Evolutionary conservation across 2,329 filamentous ascomycete species (phyloP), one percentile per base, ranked within the genome.

Genomic region (Xylaria sp.): DNA sequence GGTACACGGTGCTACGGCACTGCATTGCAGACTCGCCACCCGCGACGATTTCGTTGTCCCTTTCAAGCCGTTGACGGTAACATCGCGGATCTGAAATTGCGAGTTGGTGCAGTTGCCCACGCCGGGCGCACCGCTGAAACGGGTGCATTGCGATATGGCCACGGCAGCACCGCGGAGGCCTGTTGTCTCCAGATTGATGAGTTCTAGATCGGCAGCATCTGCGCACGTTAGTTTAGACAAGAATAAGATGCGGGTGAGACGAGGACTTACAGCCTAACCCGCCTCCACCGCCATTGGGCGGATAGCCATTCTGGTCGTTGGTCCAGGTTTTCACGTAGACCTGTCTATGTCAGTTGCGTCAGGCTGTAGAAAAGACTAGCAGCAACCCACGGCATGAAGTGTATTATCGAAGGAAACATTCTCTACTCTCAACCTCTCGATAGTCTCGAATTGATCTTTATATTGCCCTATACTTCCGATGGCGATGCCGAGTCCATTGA

Each of bases 401-500:
- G 41, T 46, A n/a, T 46, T 46, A n/a, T 46, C 41, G 41, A 46
- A 46, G 18, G 41, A 46, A 46, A 46, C 41, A 46, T 46, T 46
- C 15, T 46, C 41, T n/a, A 46, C 41, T 46, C 8, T 46, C 7
- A 46, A 18, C 15, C 41, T 46, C 41, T 46, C 41, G 41, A 46
- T 18, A n/a, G 41, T 46, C 20, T 46, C 41, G 4, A 46, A 46
- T 7, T 46, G 41, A n/a, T 46, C 41, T 46, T 46, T 46, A 46
- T 46, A 46, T 46, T 46, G 41, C 18, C 41, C 41, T 46, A 46
- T 46, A 5, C 41, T 46, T n/a, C 41, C 41, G 5, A 46, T 46
- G 2, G 41, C 41, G 41, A 46, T 46, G 3, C 41, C 41, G 13
- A 46, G 41, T 46, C 41, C 41, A 15, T 46, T 46, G 41, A 46